A percentile compares a stretch with the other conserved stretches of the same genome.
phyloP scores from a whole-genome alignment of 192 early-diverging fungal species.

The Polychytrium aggregatum region DNA sequence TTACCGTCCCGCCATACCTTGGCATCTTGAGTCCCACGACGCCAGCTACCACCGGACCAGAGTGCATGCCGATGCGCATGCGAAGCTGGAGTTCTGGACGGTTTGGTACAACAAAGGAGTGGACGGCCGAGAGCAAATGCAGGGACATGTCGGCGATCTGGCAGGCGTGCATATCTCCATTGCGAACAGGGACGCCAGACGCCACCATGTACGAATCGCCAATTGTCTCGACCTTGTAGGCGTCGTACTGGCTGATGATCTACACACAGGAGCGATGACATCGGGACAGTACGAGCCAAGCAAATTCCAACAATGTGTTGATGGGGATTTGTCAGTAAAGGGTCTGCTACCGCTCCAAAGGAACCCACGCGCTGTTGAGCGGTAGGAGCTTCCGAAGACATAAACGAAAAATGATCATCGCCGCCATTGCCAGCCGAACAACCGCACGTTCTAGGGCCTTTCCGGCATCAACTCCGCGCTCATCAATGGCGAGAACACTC shows the following conservation, averaged over 20 bases:
- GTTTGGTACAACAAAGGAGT: constrained; percentile 3
- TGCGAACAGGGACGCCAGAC: constrained; percentile 16
- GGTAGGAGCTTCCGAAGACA: no score
- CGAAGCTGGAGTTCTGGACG: constrained; percentile 16
- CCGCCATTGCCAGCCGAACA: no score
- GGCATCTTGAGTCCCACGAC: constrained; percentile 36
- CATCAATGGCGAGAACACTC: constrained; percentile 2
- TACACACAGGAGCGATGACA: no score
- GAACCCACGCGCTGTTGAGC: no score
- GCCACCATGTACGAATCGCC: constrained; percentile 29
- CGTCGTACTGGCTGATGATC: constrained; percentile 17
- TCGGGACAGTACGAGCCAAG: no score
- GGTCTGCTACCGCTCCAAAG: no score
- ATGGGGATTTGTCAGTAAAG: no score
- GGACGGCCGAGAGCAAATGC: constrained; percentile 11
- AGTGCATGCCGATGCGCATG: constrained; percentile 25
- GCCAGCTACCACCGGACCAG: constrained; percentile 28
- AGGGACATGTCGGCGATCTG: constrained; percentile 21
- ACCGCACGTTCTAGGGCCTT: no score
- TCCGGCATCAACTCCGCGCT: neutral
- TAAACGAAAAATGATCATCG: no score
- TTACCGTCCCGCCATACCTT: no score
- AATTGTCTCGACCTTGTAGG: constrained; percentile 36
- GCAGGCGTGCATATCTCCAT: constrained; percentile 9
- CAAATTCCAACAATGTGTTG: no score